phyloP scores from a whole-genome alignment of 83 land plant species.

The Larix sibirica region DNA sequence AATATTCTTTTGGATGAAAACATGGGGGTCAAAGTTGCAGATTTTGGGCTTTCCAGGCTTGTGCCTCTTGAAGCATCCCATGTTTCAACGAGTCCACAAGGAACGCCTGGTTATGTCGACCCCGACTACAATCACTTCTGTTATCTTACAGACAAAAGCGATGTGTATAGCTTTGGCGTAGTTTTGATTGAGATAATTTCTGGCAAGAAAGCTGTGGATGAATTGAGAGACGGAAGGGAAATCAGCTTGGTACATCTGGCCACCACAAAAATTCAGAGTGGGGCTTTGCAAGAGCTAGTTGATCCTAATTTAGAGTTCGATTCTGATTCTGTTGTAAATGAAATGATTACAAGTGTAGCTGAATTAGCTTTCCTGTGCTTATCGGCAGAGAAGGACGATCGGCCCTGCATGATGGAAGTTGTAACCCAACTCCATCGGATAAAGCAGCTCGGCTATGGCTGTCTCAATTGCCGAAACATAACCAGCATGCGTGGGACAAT shows the following conservation, averaged over 20 bases:
- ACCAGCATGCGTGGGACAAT: too few relatives aligned
- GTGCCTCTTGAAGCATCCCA: not conserved
- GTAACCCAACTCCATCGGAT: not conserved
- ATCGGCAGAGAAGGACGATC: constrained; percentile 14
- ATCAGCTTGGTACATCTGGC: constrained; percentile 10
- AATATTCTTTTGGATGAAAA: constrained; percentile 23
- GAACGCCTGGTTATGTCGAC: constrained; percentile 20
- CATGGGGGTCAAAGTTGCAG: constrained; percentile 17
- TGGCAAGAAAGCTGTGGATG: not conserved
- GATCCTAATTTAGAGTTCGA: not conserved
- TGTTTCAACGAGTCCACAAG: constrained; percentile 6
- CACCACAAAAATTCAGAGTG: constrained; percentile 1
- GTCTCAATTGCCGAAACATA: not conserved
- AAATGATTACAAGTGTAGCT: constrained; percentile 5
- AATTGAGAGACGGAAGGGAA: not conserved
- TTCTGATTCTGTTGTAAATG: not conserved
- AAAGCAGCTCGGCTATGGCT: not conserved
- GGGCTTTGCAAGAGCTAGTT: constrained; percentile 13
- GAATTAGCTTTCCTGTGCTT: constrained; percentile 11
- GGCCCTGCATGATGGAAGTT: constrained; percentile 23
- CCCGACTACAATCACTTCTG: not conserved
- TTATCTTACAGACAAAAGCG: constrained; percentile 16
- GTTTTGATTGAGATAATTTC: constrained; percentile 8
- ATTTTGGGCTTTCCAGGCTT: constrained; percentile 21
- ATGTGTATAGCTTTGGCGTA: constrained; percentile 22